A percentile compares a stretch with the other conserved stretches of the same genome.
Conservation (phyloP, 257 asterid species). For the Penstemon barbatus region DNA sequence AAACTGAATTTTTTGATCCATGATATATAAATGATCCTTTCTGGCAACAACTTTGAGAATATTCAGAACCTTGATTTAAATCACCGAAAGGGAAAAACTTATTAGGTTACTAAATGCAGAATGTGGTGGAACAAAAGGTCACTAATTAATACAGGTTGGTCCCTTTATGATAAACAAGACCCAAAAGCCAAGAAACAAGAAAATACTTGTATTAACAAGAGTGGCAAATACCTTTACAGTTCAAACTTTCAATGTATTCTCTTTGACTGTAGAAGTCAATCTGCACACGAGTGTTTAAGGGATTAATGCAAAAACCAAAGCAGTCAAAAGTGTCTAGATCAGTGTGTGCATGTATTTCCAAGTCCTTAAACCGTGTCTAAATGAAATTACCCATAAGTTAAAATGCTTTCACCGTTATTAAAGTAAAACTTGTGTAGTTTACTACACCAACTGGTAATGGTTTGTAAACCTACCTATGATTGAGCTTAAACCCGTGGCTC, state of each 20-base stretch:
- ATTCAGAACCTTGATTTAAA: background rate
- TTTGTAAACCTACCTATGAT: constrained; percentile 33
- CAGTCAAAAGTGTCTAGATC: constrained; percentile 48
- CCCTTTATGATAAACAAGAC: background rate
- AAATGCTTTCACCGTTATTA: constrained; percentile 24
- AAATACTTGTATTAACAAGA: background rate
- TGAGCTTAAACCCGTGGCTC: constrained; percentile 48
- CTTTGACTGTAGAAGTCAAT: constrained; percentile 43
- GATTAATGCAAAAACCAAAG: constrained; percentile 29
- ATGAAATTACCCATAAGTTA: constrained; percentile 25
- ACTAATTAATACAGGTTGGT: background rate
- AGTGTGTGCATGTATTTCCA: constrained; percentile 33
- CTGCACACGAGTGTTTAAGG: constrained; percentile 45
- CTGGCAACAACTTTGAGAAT: too few relatives aligned
- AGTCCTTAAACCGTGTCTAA: constrained; percentile 22
- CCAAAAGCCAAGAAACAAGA: constrained; percentile 19
- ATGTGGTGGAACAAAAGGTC: background rate
- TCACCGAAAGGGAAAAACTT: too few relatives aligned
- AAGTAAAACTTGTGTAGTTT: constrained; percentile 22
- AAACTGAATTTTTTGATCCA: too few relatives aligned
- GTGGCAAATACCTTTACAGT: background rate
- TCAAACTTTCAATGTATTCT: constrained; percentile 13
- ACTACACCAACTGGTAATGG: constrained; percentile 27
- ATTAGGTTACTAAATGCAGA: too few relatives aligned
- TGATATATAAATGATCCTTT: too few relatives aligned